Conservation (phyloP, 345 rosid species). For the Aquilaria sinensis region DNA sequence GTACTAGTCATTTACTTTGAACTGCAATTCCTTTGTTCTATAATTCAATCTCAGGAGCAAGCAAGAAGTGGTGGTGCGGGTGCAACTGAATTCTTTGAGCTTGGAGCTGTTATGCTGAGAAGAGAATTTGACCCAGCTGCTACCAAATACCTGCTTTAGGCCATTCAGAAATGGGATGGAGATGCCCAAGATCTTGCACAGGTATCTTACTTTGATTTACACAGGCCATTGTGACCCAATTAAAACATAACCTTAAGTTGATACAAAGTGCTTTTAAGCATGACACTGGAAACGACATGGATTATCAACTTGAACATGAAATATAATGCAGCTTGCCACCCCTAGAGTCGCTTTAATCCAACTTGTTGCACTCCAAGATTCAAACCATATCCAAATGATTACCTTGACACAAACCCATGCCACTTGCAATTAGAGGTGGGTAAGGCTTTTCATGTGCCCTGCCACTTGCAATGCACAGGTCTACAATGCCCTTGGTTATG, state of each 20-base stretch:
- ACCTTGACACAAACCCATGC: not conserved
- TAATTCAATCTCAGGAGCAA: constrained; percentile 59
- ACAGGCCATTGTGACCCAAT: not conserved
- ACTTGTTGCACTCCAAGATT: too few species aligned
- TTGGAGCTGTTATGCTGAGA: constrained; percentile 94
- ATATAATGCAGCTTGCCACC: too few species aligned
- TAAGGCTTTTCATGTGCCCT: not conserved
- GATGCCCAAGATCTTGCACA: constrained; percentile 98
- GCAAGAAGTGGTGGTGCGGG: constrained; percentile 99
- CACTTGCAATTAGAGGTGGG: not conserved
- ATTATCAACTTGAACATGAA: not conserved
- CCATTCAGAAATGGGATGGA: constrained; percentile 95
- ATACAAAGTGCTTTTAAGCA: not conserved
- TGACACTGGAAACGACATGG: not conserved
- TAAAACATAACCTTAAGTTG: too few species aligned
- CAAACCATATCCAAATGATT: too few species aligned
- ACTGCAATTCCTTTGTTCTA: not conserved
- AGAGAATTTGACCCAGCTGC: constrained; percentile 93
- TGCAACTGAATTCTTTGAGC: constrained; percentile 91
- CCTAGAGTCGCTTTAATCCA: too few species aligned
- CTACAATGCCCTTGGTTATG: constrained; percentile 48
- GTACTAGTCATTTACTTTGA: too few species aligned
- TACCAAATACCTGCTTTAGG: constrained; percentile 71
- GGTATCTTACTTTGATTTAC: constrained; percentile 31
- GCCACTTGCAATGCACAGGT: constrained; percentile 27